Percentiles rank a stretch among this genome's conserved stretches.
phyloP scores from a whole-genome alignment of 1,284 basidiomycete species.

The Pulveroboletus sp. region DNA sequence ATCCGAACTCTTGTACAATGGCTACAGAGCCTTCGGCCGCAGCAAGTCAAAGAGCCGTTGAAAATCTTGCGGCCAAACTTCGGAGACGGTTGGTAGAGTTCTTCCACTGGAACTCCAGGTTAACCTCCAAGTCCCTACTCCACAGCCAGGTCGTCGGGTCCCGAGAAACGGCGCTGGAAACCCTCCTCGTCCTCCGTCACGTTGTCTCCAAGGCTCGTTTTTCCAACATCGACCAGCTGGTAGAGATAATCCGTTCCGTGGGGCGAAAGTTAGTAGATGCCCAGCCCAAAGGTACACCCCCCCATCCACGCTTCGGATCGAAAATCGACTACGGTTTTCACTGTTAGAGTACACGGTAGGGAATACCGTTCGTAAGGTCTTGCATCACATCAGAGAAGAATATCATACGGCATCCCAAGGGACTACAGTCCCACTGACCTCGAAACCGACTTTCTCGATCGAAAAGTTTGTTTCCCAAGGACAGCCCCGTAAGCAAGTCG shows the following conservation, averaged over 20 bases:
- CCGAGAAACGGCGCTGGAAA: conserved; percentile 85
- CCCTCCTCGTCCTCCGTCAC: conserved; percentile 83
- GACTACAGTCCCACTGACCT: conserved; percentile 34
- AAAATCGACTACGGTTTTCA: conserved; percentile 4
- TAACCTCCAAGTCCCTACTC: conserved; percentile 5
- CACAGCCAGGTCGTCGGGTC: conserved; percentile 86
- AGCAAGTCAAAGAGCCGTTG: conserved; percentile 56
- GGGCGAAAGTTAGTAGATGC: conserved; percentile 83
- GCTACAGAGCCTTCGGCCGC: conserved; percentile 43
- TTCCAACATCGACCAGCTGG: conserved; percentile 83
- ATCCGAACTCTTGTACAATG: conserved; percentile 33
- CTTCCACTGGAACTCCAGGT: conserved; percentile 1
- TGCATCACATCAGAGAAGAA: conserved; percentile 94
- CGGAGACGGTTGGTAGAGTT: conserved; percentile 59
- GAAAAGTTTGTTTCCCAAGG: conserved; percentile 77
- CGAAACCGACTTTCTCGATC: conserved; percentile 62
- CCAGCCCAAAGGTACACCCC: conserved; percentile 77
- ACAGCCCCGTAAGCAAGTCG: conserved; percentile 63
- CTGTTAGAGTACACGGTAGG: conserved; percentile 86
- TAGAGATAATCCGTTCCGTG: conserved; percentile 78
- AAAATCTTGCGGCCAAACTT: conserved; percentile 63
- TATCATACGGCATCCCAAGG: conserved; percentile 69
- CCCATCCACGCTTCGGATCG: not conserved
- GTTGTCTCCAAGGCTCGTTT: conserved; percentile 89
- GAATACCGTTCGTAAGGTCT: conserved; percentile 89